Base-by-base conservation (phyloP, 345 rosid species). In the Anacardium occidentale region DNA sequence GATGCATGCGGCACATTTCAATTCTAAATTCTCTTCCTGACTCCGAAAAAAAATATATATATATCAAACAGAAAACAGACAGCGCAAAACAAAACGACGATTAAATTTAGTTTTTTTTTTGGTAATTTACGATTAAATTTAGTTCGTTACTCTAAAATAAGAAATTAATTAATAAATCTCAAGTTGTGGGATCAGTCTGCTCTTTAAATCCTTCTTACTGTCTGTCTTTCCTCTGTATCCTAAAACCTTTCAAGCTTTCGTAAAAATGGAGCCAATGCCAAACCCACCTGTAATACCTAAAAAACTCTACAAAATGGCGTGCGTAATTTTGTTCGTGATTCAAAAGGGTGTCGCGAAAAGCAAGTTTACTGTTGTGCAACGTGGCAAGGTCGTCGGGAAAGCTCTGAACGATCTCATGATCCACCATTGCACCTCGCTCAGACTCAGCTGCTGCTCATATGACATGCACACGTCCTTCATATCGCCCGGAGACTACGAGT, bases 401-500 rank as follows among this genome's bases (percentile, higher is more conserved):
- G 79, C 81, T 66, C 51, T 82, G 0, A 68, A 64, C 52, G 72
- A 80, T 68, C 70, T 76, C 76, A 62, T 77, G 53, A 12, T 69
- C 50, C 75, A 71, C 11, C 80, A 77, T 29, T 80, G 72, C 52
- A 18, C 29, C 40, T 6, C 53, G 0, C 56, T 74, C 20, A 68
- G 56, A 2, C 56, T 74, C 25, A 68, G 61, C 10, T 76, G 80
- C 70, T 42, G 76, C 4, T 64, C 80, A 15, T 61, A 69, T 20
- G 77, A 82, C 59, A 70, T 14, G 10, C 73, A 66, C 47, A 29
- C 73, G 9, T 60, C 82, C 5, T 73, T 72, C 48, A 65, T 73
- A 5, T 74, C 77, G 12, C 82, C 79, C 1, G 34, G 71, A 1
- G 84, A 83, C 29, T 80, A 83, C 37, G 82, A 83, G 75, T 83